Percentiles rank a stretch among this genome's conserved stretches.
Evolutionary conservation across 1,284 basidiomycete genomes (phyloP).

Genomic region (Waitea zeae): DNA sequence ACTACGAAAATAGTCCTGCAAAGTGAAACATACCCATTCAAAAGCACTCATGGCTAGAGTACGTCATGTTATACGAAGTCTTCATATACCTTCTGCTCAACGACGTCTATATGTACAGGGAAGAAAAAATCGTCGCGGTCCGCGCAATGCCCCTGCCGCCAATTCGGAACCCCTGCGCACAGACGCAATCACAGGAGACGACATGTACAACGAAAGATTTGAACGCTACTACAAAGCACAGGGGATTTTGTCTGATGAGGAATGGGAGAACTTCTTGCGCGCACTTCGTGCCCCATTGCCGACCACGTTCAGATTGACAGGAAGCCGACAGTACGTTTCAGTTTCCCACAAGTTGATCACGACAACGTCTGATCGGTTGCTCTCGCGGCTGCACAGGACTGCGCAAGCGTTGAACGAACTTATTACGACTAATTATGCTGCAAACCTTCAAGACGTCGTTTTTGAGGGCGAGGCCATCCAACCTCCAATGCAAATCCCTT

Average conservation of each 20-base stretch:
- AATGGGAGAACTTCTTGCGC: conserved; percentile 70
- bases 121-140: no score
- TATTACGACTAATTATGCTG: conserved; percentile 66
- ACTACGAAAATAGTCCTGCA: no score
- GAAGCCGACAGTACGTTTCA: conserved; percentile 57
- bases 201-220: conserved; percentile 64
- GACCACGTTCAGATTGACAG: conserved; percentile 89
- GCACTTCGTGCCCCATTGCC: conserved; percentile 64
- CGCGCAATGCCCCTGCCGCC: no score
- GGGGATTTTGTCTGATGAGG: conserved; percentile 47
- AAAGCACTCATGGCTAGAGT: no score
- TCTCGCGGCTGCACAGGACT: conserved; percentile 25
- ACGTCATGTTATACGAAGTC: no score
- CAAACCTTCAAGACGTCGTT: conserved; percentile 53
- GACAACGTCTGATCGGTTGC: conserved; percentile 1
- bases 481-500: conserved; percentile 75
- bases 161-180: no score
- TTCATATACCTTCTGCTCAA: no score
- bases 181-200: no score
- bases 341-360: background rate
- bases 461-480: conserved; percentile 66
- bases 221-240: conserved; percentile 66
- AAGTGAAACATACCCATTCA: no score
- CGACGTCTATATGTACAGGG: no score
- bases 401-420: conserved; percentile 57